Conservation (phyloP, 176 grass and related monocot genomes). For the Saccharum officinarum region DNA sequence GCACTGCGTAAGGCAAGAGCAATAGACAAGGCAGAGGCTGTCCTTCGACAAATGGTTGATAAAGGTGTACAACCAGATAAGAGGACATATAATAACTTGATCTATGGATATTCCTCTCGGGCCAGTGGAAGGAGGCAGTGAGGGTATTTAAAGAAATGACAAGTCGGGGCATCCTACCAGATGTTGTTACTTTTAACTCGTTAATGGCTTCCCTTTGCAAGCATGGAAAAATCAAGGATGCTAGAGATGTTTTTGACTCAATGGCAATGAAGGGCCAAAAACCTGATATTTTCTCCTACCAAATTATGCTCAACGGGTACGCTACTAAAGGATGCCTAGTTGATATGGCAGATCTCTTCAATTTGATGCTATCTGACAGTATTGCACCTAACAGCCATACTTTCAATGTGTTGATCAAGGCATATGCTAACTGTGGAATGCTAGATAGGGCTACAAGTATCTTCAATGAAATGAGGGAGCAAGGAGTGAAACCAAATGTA, state of each 20-base stretch:
- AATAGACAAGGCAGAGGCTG: background rate
- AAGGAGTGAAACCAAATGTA: background rate
- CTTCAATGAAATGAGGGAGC: background rate
- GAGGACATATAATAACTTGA: background rate
- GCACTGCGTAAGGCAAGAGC: constrained; percentile 5
- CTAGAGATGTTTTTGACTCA: constrained; percentile 12
- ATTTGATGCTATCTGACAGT: background rate
- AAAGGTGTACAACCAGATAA: background rate
- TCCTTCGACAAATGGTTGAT: background rate
- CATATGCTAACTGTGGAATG: background rate
- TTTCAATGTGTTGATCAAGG: constrained; percentile 16
- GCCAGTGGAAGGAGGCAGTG: constrained; percentile 1
- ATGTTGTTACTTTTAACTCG: background rate
- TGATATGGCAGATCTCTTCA: constrained; percentile 1
- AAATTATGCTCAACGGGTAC: background rate
- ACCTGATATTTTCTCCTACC: background rate
- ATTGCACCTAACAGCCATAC: background rate
- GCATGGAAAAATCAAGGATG: constrained; percentile 26
- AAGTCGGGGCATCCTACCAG: background rate
- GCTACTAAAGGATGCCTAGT: background rate
- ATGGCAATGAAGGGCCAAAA: constrained; percentile 15
- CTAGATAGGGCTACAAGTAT: background rate
- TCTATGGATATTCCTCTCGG: background rate
- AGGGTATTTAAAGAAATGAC: constrained; percentile 35
- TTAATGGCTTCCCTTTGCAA: constrained; percentile 32